Conservation (phyloP, 345 rosid species). For the Isatis tinctoria region DNA sequence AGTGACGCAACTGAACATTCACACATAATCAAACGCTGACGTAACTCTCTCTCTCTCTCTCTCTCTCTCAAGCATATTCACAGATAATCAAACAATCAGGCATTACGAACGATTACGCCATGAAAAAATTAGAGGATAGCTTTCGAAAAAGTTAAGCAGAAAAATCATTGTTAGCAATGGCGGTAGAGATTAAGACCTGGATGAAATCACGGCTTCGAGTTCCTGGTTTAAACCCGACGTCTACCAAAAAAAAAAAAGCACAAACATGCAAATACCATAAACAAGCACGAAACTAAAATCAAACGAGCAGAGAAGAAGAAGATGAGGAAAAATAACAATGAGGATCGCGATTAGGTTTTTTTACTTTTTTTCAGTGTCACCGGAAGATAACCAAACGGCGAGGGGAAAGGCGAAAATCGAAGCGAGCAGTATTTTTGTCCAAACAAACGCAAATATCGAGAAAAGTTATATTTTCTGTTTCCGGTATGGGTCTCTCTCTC, state of each 20-base stretch:
- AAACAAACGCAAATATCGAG: too few species aligned
- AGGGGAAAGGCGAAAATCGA: too few species aligned
- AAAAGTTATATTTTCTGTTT: too few species aligned
- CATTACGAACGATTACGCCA: not conserved
- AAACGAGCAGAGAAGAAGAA: too few species aligned
- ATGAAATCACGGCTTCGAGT: slow-evolving; percentile 10
- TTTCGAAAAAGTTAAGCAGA: not conserved
- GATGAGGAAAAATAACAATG: too few species aligned
- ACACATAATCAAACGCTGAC: not conserved
- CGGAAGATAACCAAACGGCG: too few species aligned
- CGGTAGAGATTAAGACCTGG: slow-evolving; percentile 5
- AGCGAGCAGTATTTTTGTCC: too few species aligned
- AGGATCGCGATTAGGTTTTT: too few species aligned
- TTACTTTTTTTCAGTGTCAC: too few species aligned
- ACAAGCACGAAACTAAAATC: not conserved
- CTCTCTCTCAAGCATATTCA: not conserved
- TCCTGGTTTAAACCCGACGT: not conserved
- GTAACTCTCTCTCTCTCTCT: not conserved
- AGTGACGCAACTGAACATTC: not conserved
- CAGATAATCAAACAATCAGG: not conserved
- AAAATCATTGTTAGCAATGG: not conserved
- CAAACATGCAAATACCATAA: not conserved
- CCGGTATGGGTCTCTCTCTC: too few species aligned
- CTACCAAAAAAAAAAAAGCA: not conserved
- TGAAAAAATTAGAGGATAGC: too few species aligned